phyloP scores from a whole-genome alignment of 2,329 filamentous ascomycete genomes.

The Lasiodiplodia sp. region DNA sequence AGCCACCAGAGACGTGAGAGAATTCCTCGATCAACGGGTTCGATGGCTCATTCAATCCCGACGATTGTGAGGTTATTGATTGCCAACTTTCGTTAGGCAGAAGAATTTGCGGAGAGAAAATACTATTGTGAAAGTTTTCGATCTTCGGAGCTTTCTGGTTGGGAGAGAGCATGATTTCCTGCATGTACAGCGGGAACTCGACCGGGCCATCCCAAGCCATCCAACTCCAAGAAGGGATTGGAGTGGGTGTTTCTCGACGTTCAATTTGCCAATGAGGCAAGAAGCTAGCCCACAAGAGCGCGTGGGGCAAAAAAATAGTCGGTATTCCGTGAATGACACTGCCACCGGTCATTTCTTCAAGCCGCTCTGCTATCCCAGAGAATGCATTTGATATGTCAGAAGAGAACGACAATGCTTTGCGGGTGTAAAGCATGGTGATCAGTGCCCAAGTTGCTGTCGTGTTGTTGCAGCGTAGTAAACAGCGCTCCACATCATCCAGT shows the following conservation, averaged over 20 bases:
- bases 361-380: background rate
- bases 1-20: too few relatives aligned
- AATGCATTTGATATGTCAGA: background rate
- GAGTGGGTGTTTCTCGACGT: background rate
- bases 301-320: background rate
- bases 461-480: background rate
- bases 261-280: background rate
- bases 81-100: too few relatives aligned
- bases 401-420: background rate
- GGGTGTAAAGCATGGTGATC: background rate
- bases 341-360: too few relatives aligned
- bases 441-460: accelerated
- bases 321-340: background rate
- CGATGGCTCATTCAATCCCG: too few relatives aligned
- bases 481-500: background rate
- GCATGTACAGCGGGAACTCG: background rate
- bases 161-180: too few relatives aligned
- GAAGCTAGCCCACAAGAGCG: background rate
- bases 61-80: too few relatives aligned
- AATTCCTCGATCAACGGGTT: too few relatives aligned
- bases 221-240: background rate
- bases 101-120: too few relatives aligned
- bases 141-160: too few relatives aligned
- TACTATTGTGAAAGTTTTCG: too few relatives aligned
- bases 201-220: background rate